Evolutionary conservation across 441 rosid species (phyloP).

Genomic region (Pelargonium cotyledonis): DNA sequence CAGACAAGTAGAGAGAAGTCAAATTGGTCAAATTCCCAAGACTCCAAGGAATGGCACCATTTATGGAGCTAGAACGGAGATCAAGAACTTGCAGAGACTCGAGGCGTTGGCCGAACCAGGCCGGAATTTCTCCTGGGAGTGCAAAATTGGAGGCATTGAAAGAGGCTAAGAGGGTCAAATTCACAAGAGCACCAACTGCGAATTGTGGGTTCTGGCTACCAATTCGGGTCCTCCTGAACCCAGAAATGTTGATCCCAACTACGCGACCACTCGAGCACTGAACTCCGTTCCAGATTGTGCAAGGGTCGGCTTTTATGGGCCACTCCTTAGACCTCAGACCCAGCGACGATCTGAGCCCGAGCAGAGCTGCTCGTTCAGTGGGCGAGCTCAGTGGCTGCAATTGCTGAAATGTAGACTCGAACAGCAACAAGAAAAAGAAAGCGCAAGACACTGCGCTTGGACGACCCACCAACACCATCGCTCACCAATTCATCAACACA

Average conservation of each 20-base stretch:
- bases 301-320: constrained; percentile 82
- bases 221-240: constrained; percentile 69
- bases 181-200: constrained; percentile 56
- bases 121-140: constrained; percentile 81
- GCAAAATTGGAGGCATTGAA: constrained; percentile 73
- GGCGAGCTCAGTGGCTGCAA: constrained; percentile 23
- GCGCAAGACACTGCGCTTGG: constrained; percentile 34
- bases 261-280: constrained; percentile 55
- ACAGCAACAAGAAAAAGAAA: constrained; percentile 33
- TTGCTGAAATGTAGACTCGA: constrained; percentile 46
- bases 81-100: constrained; percentile 57
- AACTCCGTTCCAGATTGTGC: constrained; percentile 73
- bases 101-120: constrained; percentile 61
- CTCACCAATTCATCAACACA: constrained; percentile 23
- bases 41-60: constrained; percentile 54
- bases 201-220: constrained; percentile 70
- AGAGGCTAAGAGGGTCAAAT: constrained; percentile 51
- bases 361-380: constrained; percentile 51
- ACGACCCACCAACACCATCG: constrained; percentile 51
- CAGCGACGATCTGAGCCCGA: constrained; percentile 75
- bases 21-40: constrained; percentile 51
- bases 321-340: constrained; percentile 78
- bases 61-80: constrained; percentile 65
- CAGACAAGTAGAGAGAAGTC: constrained; percentile 46
- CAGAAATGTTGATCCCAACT: constrained; percentile 62